Conservation (phyloP, 257 asterid genomes). For the Gentiana dahurica region DNA sequence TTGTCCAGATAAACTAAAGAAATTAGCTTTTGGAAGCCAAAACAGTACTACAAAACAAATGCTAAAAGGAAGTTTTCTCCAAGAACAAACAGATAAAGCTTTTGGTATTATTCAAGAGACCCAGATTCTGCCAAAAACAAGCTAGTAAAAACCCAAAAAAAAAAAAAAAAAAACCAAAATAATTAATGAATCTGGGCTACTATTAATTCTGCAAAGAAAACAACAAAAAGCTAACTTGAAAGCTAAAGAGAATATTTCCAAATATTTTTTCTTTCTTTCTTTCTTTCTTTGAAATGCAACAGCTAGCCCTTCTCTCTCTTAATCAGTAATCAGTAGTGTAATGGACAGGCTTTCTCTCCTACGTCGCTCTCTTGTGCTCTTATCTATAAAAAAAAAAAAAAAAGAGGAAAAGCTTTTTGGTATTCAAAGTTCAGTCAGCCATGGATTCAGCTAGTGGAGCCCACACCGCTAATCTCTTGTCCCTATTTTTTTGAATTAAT, state of each 20-base stretch:
- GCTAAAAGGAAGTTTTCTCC: slow-evolving; percentile 18
- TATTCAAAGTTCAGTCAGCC: slow-evolving; percentile 67
- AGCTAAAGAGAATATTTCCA: slow-evolving; percentile 50
- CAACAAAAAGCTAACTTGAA: slow-evolving; percentile 37
- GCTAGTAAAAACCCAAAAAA: slow-evolving; percentile 14
- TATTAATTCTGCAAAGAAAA: slow-evolving; percentile 43
- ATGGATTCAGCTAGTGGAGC: slow-evolving; percentile 43
- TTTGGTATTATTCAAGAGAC: slow-evolving; percentile 44
- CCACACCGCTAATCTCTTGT: slow-evolving; percentile 14
- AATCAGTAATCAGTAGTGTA: no score
- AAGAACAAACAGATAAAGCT: slow-evolving; percentile 41
- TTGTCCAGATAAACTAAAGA: slow-evolving; percentile 1
- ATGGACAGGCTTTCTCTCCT: slow-evolving; percentile 3
- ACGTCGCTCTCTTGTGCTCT: slow-evolving; percentile 27
- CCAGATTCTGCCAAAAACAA: slow-evolving; percentile 26
- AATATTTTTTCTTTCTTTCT: slow-evolving; percentile 19
- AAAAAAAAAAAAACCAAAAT: slow-evolving; percentile 28
- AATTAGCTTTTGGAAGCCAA: slow-evolving; percentile 16
- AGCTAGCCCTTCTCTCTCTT: slow-evolving; percentile 8
- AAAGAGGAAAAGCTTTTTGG: slow-evolving; percentile 7
- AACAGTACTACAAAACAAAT: slow-evolving; percentile 17
- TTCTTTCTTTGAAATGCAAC: slow-evolving; percentile 8
- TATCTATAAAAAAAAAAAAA: background rate
- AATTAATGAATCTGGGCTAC: slow-evolving; percentile 13
- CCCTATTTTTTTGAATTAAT: background rate